Base-by-base conservation (phyloP, 1,284 basidiomycete genomes). In the Phenoliferia sp. region DNA sequence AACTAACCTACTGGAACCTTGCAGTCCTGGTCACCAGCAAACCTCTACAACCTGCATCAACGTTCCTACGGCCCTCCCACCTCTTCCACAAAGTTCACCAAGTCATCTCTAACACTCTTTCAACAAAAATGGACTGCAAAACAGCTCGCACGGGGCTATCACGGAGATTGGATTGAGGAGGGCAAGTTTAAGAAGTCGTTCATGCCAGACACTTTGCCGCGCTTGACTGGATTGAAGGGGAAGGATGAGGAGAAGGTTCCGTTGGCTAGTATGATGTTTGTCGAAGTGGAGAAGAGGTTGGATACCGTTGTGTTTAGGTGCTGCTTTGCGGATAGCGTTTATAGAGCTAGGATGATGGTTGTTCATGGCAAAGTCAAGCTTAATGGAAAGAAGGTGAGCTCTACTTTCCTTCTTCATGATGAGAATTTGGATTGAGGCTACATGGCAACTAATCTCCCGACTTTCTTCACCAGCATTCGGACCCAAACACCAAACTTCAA, bases 171-270 rank as follows among this genome's bases (percentile, higher is more conserved):
- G 80, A 93, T 98, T 70, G 88, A 88, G 64, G 92, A 95, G 81
- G 90, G 89, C 76, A 87, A 88, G 52, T 98, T 98, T 85, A 94
- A 95, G 79, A 87, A 90, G 62, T 95, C 93, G 90, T 98, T 93
- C 79, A 85, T 99, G 29, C 95, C 95, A 15, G 83, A 86, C 66
- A 87, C 85, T 0, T 83, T 99, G 17, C 94, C 95, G 0, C 90
- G 92, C 73, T 90, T 96, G 63, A 88, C 90, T 59, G 86, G 59
- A 17, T 63, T 29, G 32, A 65, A 67, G 52, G 65, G 59, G 17
- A 39, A 56, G 44, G 48, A n/a, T 50, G 39, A 44, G 65, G 65
- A 31, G 58, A 62, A 74, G 65, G 74, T 76, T 28, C 90, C 90
- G 2, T 87, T 95, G 22, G 90, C 89, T 60, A 91, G 90, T 77